These are phyloP conservation scores for Mucor lusitanicus DNA, from an alignment of 371 early-diverging fungal genomes.

Conservation along the genomic window DNA sequence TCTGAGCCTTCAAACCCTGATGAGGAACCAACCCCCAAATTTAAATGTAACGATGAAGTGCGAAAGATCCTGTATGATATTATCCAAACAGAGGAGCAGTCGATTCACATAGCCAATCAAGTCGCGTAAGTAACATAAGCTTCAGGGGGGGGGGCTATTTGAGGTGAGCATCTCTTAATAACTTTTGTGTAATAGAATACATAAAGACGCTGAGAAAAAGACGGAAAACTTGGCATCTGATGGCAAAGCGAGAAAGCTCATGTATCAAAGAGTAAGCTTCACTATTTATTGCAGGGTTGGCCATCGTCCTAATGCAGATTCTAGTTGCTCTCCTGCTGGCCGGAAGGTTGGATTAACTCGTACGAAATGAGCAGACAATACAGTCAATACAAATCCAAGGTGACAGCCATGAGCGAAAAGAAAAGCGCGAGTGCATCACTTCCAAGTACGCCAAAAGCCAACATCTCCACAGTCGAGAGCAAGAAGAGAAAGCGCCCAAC, in stretches of 20 bases:
- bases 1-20: background rate
- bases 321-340: slow-evolving; percentile 52
- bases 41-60: slow-evolving; percentile 39
- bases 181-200: background rate
- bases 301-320: background rate
- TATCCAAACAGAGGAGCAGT: slow-evolving; percentile 35
- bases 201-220: slow-evolving; percentile 15
- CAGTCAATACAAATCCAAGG: slow-evolving; percentile 49
- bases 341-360: slow-evolving; percentile 56
- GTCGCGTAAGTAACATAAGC: slow-evolving; percentile 31
- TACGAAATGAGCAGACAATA: slow-evolving; percentile 60
- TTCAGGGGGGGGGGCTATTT: background rate
- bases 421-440: background rate
- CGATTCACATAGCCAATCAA: slow-evolving; percentile 30
- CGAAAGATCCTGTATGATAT: slow-evolving; percentile 40
- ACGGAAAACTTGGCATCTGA: slow-evolving; percentile 24
- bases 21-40: slow-evolving; percentile 19
- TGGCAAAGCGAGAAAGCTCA: slow-evolving; percentile 50
- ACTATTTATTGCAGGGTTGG: too few relatives aligned
- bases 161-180: background rate
- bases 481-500: slow-evolving; percentile 6
- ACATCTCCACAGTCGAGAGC: background rate
- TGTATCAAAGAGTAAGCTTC: slow-evolving; percentile 51
- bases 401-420: slow-evolving; percentile 1
- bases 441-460: background rate